Conservation (phyloP, 768 basidiomycete genomes). For the Trametes elegans region DNA sequence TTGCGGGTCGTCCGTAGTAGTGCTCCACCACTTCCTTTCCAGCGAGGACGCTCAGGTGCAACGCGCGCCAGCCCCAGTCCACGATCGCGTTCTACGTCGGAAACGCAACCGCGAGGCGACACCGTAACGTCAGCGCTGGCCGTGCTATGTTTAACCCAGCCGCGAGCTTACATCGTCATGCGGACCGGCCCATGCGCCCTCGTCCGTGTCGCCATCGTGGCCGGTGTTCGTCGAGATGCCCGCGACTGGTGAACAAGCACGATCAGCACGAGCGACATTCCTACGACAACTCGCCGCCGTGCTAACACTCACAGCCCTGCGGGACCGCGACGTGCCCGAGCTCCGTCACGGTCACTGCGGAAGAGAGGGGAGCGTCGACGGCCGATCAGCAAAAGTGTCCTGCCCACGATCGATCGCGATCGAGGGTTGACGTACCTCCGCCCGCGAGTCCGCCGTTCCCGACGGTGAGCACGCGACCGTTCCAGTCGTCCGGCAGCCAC, state of each 20-base stretch:
- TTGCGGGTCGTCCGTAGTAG: slow-evolving; percentile 24
- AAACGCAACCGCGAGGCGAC: background rate
- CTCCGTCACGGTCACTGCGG: slow-evolving; percentile 23
- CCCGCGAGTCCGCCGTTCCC: slow-evolving; percentile 32
- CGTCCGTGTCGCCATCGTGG: slow-evolving; percentile 14
- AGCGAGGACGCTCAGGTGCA: slow-evolving; percentile 28
- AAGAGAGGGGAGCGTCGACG: background rate
- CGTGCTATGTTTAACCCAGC: background rate
- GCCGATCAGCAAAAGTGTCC: background rate
- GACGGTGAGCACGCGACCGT: slow-evolving; percentile 28
- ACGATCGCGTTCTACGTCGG: slow-evolving; percentile 27
- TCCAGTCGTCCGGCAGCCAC: slow-evolving; percentile 34
- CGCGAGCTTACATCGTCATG: slow-evolving; percentile 22
- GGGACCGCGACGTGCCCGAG: slow-evolving; percentile 23
- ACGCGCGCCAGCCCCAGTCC: slow-evolving; percentile 29
- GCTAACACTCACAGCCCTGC: slow-evolving; percentile 24
- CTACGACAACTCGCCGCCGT: background rate
- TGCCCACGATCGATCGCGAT: background rate
- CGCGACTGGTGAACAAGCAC: slow-evolving; percentile 15
- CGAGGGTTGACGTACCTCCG: slow-evolving; percentile 25
- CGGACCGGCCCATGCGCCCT: slow-evolving; percentile 24
- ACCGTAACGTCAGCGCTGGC: background rate
- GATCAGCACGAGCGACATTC: background rate
- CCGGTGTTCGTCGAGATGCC: slow-evolving; percentile 28
- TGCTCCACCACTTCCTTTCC: slow-evolving; percentile 29